phyloP scores from a whole-genome alignment of 2,329 filamentous ascomycete genomes.

The Byssoonygena ceratinophila region DNA sequence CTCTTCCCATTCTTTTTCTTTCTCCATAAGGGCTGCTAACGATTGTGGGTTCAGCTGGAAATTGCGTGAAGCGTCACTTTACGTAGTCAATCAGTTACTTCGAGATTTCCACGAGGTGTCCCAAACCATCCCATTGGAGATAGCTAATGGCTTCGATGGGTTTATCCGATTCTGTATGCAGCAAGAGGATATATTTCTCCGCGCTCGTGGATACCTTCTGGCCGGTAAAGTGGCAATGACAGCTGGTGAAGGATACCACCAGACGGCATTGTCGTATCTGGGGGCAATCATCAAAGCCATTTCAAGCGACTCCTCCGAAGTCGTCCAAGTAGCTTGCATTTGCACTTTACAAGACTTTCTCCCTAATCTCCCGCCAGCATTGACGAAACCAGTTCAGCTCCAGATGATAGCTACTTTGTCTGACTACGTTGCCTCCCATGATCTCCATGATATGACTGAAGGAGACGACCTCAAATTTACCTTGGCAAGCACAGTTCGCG shows the following conservation, averaged over 20 bases:
- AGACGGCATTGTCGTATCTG: conserved; percentile 30
- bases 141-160: conserved; percentile 64
- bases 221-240: conserved; percentile 68
- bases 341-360: conserved; percentile 67
- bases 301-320: conserved; percentile 63
- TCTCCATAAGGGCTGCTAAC: conserved; percentile 15
- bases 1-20: no score
- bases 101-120: conserved; percentile 72
- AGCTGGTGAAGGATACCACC: conserved; percentile 45
- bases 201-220: conserved; percentile 77
- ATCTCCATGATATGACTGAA: conserved; percentile 72
- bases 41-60: conserved; percentile 43
- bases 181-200: conserved; percentile 61
- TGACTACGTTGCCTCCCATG: conserved; percentile 67
- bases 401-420: conserved; percentile 52
- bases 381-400: conserved; percentile 49
- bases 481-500: conserved; percentile 72
- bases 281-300: conserved; percentile 63
- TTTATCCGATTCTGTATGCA: conserved; percentile 69
- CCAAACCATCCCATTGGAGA: conserved; percentile 57
- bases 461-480: conserved; percentile 88
- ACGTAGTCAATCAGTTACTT: conserved; percentile 71
- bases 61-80: conserved; percentile 69
- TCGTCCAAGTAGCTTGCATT: conserved; percentile 86
- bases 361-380: conserved; percentile 41